Conservation (phyloP, 352 stramenopile species). For the Phytophthora pinifolia region DNA sequence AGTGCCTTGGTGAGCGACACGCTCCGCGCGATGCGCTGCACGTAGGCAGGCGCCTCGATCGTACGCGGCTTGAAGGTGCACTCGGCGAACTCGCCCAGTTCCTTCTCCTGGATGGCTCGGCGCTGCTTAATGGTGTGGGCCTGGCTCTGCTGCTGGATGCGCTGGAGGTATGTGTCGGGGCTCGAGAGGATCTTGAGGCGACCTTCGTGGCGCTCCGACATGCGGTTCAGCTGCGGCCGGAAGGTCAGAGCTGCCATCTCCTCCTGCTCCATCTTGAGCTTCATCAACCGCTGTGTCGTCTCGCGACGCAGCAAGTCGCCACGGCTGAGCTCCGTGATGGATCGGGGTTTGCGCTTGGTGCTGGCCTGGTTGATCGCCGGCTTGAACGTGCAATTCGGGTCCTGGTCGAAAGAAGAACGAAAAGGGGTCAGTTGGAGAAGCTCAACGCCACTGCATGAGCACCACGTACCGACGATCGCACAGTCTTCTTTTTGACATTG, state of each 20-base stretch:
- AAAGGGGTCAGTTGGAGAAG: background rate
- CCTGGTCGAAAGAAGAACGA: constrained; percentile 26
- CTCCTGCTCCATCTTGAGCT: constrained; percentile 87
- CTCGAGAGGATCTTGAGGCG: constrained; percentile 79
- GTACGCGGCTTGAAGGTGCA: constrained; percentile 86
- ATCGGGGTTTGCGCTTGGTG: constrained; percentile 59
- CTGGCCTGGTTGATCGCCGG: constrained; percentile 77
- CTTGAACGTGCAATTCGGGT: constrained; percentile 86
- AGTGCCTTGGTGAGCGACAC: constrained; percentile 72
- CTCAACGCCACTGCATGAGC: background rate
- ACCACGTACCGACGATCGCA: constrained; percentile 51
- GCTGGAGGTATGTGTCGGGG: constrained; percentile 81
- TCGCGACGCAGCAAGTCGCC: constrained; percentile 75
- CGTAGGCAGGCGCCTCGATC: constrained; percentile 81
- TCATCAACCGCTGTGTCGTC: constrained; percentile 80
- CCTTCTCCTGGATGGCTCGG: constrained; percentile 74
- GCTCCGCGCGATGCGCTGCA: constrained; percentile 80
- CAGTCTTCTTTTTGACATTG: constrained; percentile 72
- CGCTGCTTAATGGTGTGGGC: constrained; percentile 73
- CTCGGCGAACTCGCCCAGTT: constrained; percentile 81
- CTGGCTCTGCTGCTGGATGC: constrained; percentile 78
- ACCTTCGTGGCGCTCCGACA: constrained; percentile 65
- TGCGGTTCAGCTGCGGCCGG: constrained; percentile 67
- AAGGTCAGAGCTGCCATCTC: constrained; percentile 85
- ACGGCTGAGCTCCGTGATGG: constrained; percentile 79